These are phyloP conservation scores for Acacia concinna DNA, from an alignment of 331 rosid genomes.

Conservation along the genomic window DNA sequence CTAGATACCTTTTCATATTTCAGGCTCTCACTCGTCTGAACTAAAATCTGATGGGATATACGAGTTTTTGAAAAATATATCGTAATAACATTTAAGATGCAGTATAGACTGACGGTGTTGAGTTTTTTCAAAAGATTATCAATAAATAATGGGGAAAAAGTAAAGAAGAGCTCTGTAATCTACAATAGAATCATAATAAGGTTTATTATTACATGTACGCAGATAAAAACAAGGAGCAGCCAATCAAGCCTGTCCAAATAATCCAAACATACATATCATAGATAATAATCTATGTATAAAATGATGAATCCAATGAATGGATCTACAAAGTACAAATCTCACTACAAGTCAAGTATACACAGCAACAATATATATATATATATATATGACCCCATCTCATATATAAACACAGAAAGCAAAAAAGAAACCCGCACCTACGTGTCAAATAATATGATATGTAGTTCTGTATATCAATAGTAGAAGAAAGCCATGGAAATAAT, in stretches of 20 bases:
- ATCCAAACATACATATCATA: not conserved
- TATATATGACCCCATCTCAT: not conserved
- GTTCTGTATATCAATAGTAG: not conserved
- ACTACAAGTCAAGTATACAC: not conserved
- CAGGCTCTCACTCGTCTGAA: too few species aligned
- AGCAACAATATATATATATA: not conserved
- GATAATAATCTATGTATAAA: not conserved
- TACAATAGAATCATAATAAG: not conserved
- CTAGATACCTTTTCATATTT: too few species aligned
- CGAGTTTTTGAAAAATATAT: too few species aligned
- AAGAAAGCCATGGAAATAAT: constrained; percentile 34
- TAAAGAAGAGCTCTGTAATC: not conserved
- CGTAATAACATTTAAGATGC: not conserved
- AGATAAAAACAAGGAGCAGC: not conserved
- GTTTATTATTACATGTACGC: not conserved
- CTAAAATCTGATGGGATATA: too few species aligned
- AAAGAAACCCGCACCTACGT: not conserved
- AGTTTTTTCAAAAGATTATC: not conserved
- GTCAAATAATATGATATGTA: not conserved
- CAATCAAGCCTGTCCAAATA: not conserved
- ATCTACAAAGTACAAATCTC: not conserved
- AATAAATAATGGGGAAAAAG: not conserved
- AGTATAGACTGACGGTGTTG: not conserved
- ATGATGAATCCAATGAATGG: constrained; percentile 13
- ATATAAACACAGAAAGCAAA: not conserved